These are phyloP conservation scores for Parietichytrium sp. DNA, from an alignment of 108 stramenopile species.

Conservation along the genomic window DNA sequence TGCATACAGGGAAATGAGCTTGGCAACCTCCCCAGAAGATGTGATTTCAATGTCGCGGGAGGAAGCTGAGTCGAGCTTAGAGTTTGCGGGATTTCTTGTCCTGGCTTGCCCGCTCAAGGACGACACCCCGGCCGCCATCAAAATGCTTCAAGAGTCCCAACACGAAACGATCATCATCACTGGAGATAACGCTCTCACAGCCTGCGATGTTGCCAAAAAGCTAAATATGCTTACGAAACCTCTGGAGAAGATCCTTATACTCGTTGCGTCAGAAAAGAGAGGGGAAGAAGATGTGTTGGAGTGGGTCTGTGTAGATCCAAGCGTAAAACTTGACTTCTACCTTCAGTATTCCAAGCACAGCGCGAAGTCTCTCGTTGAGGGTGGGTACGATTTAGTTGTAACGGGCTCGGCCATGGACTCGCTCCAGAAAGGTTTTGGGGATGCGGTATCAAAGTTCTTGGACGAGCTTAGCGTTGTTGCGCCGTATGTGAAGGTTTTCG, in stretches of 20 bases:
- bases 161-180: slow-evolving; percentile 87
- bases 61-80: slow-evolving; percentile 67
- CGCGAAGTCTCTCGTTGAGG: neutral
- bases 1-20: slow-evolving; percentile 54
- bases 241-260: neutral
- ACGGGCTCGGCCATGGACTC: neutral
- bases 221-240: slow-evolving; percentile 60
- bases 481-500: slow-evolving; percentile 84
- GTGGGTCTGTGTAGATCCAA: neutral
- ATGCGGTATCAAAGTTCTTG: neutral
- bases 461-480: slow-evolving; percentile 61
- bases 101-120: slow-evolving; percentile 87
- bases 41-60: neutral
- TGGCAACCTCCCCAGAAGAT: neutral
- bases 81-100: slow-evolving; percentile 86
- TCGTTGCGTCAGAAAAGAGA: too few species aligned
- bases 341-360: neutral
- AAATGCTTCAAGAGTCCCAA: slow-evolving; percentile 68
- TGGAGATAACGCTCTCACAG: slow-evolving; percentile 90
- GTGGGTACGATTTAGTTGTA: neutral
- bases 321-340: neutral
- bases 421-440: neutral
- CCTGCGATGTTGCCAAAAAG: slow-evolving; percentile 82
- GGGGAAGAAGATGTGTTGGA: too few species aligned
- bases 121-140: slow-evolving; percentile 77